Evolutionary conservation across 768 basidiomycete genomes (phyloP).

Genomic region (Leccinum fibrillosum): DNA sequence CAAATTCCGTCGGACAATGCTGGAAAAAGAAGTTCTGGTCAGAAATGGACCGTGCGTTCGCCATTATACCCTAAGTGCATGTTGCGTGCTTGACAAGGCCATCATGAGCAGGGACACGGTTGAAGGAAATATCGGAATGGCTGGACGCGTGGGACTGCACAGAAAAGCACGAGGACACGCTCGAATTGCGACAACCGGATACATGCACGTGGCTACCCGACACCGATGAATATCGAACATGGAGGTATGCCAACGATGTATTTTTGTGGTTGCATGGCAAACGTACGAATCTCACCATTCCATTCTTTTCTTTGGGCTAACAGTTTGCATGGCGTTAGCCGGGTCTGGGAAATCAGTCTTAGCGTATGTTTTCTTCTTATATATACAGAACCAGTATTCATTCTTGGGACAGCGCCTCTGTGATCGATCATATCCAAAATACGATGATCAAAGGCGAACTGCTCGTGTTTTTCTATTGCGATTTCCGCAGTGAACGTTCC

Average conservation of each 20-base stretch:
- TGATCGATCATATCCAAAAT: background rate
- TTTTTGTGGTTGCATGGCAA: background rate
- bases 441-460: background rate
- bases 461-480: background rate
- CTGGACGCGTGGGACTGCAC: background rate
- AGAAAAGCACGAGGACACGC: background rate
- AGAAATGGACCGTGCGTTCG: background rate
- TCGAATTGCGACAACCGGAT: background rate
- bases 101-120: conserved; percentile 13
- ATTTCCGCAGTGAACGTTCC: background rate
- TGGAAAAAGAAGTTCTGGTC: background rate
- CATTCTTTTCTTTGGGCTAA: background rate
- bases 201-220: background rate
- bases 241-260: fast-evolving
- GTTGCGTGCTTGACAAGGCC: background rate
- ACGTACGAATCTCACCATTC: background rate
- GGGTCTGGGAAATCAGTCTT: background rate
- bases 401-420: background rate
- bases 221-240: background rate
- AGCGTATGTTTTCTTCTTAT: background rate
- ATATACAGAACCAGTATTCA: background rate
- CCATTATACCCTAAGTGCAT: background rate
- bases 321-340: background rate
- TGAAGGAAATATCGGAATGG: too few relatives aligned
- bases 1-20: background rate